Evolutionary conservation across 2,329 filamentous ascomycete species (phyloP), one percentile per base, ranked within the genome.

Genomic region (Diaporthe batatas): DNA sequence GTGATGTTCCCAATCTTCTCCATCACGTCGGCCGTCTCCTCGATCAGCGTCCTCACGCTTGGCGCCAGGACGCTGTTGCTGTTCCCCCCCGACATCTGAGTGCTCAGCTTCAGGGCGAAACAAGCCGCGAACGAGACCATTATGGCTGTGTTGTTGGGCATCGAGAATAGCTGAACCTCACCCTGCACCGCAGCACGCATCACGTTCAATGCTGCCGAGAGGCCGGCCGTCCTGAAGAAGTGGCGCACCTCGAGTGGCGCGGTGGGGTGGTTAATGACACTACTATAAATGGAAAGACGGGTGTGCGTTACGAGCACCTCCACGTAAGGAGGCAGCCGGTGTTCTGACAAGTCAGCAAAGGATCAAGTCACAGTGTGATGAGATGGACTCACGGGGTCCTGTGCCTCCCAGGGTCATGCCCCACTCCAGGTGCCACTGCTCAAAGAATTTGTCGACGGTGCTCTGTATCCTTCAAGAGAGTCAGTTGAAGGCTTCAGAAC

Each of bases 81-180:
- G 21, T 42, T 72, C 72, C 85, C 87, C 36, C 87, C 89, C 0
- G 87, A 85, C 3, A 89, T 86, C 62, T 89, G 88, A 0, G 89
- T 86, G 75, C 90, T 91, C 6, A 93, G 84, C 12, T 89, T 88
- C n/a, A 93, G 81, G 0, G 91, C 91, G 74, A 92, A 92, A 76
- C 90, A 92, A 6, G 91, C 91, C 0, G 92, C 92, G 75, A 93
- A 94, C 1, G 91, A 92, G 16, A 94, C 93, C 92, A 94, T 94
- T 75, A 94, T 93, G 71, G 92, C 89, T 0, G 92, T 93, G 76
- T 94, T 94, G 80, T 94, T 94, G 0, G 92, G 92, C 92, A 94
- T 94, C 0, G 92, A 93, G 71, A 90, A 90, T 0, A 94, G 85
- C 74, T 91, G 88, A 0, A 86, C 84, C 78, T 94, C 92, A 44